Evolutionary conservation across 2,329 filamentous ascomycete genomes (phyloP).

Genomic region (Clathrospora elynae): DNA sequence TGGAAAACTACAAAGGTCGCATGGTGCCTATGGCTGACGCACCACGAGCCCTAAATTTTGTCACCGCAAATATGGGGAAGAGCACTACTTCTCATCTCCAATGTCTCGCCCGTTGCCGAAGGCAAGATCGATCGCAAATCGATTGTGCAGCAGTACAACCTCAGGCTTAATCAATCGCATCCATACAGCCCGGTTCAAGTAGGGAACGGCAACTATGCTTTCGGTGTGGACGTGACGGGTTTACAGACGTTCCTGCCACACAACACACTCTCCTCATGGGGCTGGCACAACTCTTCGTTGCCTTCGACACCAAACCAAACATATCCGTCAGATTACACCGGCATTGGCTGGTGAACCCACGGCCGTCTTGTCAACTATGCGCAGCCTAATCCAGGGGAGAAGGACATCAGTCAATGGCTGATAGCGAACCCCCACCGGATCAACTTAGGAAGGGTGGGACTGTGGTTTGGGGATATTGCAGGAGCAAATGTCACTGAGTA

Average conservation of each 20-base stretch:
- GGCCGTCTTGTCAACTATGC: conserved; percentile 52
- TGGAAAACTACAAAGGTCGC: conserved; percentile 11
- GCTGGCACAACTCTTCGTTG: conserved; percentile 54
- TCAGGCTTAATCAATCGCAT: conserved; percentile 56
- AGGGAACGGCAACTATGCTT: conserved; percentile 57
- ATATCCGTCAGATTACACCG: conserved; percentile 47
- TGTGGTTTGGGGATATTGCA: conserved; percentile 54
- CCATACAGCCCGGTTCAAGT: conserved; percentile 59
- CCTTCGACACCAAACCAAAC: conserved; percentile 49
- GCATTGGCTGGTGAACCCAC: conserved; percentile 54
- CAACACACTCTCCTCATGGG: conserved; percentile 52
- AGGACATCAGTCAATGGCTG: conserved; percentile 58
- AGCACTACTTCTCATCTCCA: conserved; percentile 7
- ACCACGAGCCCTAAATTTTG: conserved; percentile 15
- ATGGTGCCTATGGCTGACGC: neutral
- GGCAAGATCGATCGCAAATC: conserved; percentile 37
- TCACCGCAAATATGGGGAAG: conserved; percentile 7
- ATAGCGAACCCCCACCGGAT: conserved; percentile 60
- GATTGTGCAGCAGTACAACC: conserved; percentile 51
- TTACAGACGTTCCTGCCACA: conserved; percentile 54
- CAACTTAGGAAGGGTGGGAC: conserved; percentile 57
- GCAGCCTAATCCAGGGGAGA: conserved; percentile 50
- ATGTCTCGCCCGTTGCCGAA: conserved; percentile 7
- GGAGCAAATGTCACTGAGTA: conserved; percentile 50
- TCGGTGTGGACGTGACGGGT: conserved; percentile 54